Evolutionary conservation across 768 basidiomycete species (phyloP).

Genomic region (Chalciporus pseudorubinellus): DNA sequence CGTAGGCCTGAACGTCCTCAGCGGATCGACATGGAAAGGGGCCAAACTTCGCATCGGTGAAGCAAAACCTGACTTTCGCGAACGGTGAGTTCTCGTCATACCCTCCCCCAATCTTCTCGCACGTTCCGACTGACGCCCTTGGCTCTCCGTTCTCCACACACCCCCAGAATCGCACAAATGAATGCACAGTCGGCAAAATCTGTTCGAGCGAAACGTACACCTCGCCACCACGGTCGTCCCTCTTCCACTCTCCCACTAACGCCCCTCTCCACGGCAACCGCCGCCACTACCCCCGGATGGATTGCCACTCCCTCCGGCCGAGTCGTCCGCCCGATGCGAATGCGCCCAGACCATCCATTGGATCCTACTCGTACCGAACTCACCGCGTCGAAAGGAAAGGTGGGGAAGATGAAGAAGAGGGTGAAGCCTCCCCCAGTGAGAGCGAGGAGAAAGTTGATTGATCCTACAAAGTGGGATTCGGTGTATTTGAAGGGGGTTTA

Average conservation of each 20-base stretch:
- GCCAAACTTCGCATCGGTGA: constrained; percentile 78
- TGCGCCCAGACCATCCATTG: constrained; percentile 68
- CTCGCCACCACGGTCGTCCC: constrained; percentile 39
- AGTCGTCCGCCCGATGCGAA: constrained; percentile 62
- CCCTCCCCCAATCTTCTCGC: neutral
- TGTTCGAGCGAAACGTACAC: constrained; percentile 42
- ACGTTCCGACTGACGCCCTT: neutral
- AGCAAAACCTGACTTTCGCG: constrained; percentile 71
- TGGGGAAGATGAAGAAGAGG: constrained; percentile 42
- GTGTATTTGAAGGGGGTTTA: constrained; percentile 68
- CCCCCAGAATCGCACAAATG: constrained; percentile 11
- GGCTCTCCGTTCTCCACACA: neutral
- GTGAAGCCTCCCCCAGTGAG: constrained; percentile 51
- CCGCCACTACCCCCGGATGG: constrained; percentile 61
- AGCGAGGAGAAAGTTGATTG: constrained; percentile 64
- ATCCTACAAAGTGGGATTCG: constrained; percentile 70
- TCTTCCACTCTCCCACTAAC: constrained; percentile 64
- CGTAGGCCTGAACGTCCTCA: constrained; percentile 69
- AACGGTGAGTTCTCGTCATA: constrained; percentile 44
- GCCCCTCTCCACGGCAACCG: constrained; percentile 59
- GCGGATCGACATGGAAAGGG: constrained; percentile 88
- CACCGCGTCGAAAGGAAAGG: constrained; percentile 17
- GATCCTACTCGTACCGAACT: constrained; percentile 18
- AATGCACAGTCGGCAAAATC: constrained; percentile 25
- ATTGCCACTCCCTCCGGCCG: constrained; percentile 64